Evolutionary conservation across 164 flowering plant species (phyloP).

Genomic region (Vitis amurensis): DNA sequence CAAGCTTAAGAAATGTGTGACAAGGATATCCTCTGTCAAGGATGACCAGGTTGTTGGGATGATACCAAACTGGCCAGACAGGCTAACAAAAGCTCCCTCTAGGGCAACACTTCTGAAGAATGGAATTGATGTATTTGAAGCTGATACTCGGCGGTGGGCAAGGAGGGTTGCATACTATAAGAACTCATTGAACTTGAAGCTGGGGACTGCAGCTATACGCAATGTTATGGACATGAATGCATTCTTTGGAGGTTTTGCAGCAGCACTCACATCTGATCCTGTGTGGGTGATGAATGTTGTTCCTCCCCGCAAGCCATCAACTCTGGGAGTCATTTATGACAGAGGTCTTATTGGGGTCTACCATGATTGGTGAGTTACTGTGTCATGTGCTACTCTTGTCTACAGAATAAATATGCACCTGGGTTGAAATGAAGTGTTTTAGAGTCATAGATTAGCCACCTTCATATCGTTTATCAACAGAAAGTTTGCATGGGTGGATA

Average conservation of each 20-base stretch:
- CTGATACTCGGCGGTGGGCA: constrained; percentile 84
- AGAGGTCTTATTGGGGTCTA: constrained; percentile 94
- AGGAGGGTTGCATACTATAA: constrained; percentile 87
- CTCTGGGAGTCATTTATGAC: constrained; percentile 82
- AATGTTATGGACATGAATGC: constrained; percentile 99
- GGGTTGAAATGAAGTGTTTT: not conserved
- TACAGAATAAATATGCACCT: not conserved
- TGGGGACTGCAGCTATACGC: constrained; percentile 82
- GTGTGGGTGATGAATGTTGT: constrained; percentile 99
- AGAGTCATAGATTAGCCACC: not conserved
- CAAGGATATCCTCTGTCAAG: constrained; percentile 50
- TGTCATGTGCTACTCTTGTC: not conserved
- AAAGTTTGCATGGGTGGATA: too few species aligned
- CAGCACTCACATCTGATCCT: constrained; percentile 75
- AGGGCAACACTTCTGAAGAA: constrained; percentile 66
- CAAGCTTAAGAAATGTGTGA: constrained; percentile 80
- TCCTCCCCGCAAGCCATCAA: constrained; percentile 73
- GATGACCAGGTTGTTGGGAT: constrained; percentile 71
- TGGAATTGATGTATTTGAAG: constrained; percentile 84
- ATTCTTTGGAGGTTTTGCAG: constrained; percentile 96
- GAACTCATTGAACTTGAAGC: constrained; percentile 68
- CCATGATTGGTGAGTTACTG: constrained; percentile 85
- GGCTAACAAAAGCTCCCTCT: constrained; percentile 70
- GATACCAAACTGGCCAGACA: constrained; percentile 89
- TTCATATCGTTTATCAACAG: not conserved